Percentiles rank a stretch among this genome's conserved stretches.
Conservation (phyloP, 257 asterid species). For the Mentha longifolia region DNA sequence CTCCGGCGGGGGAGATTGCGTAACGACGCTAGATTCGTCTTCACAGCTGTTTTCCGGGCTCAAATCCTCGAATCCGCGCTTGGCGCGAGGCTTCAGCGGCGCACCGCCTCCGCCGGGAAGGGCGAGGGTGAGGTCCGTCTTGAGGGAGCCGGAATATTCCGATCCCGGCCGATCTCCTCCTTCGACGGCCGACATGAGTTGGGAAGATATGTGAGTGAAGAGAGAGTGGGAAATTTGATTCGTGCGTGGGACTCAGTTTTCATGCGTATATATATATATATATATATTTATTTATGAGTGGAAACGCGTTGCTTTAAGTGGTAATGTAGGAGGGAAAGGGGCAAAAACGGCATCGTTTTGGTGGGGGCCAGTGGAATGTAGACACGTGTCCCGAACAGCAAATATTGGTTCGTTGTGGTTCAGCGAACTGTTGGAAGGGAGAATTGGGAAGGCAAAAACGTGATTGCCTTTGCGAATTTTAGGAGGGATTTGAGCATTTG, state of each 20-base stretch:
- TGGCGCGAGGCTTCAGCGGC: slow-evolving; percentile 30
- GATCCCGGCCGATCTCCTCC: slow-evolving; percentile 38
- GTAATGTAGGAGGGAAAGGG: background rate
- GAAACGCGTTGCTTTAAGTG: slow-evolving; percentile 21
- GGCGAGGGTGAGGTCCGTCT: slow-evolving; percentile 74
- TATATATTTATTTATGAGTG: slow-evolving; percentile 1
- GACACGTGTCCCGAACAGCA: slow-evolving; percentile 32
- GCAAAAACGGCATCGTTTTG: background rate
- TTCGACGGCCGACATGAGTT: slow-evolving; percentile 32
- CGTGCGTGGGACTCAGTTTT: background rate
- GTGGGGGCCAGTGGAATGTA: slow-evolving; percentile 20
- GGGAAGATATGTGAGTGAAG: slow-evolving; percentile 2
- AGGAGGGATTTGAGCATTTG: slow-evolving; percentile 17
- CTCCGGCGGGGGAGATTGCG: slow-evolving; percentile 49
- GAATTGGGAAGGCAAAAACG: slow-evolving; percentile 27
- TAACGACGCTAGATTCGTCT: slow-evolving; percentile 32
- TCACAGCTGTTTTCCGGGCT: slow-evolving; percentile 32
- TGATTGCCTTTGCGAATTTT: slow-evolving; percentile 28
- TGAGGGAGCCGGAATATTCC: slow-evolving; percentile 43
- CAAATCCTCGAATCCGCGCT: slow-evolving; percentile 56
- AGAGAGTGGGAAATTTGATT: slow-evolving; percentile 2
- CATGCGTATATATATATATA: background rate
- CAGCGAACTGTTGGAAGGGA: background rate
- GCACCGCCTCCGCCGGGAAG: slow-evolving; percentile 58
- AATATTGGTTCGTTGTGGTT: slow-evolving; percentile 21